phyloP scores from a whole-genome alignment of 2,329 filamentous ascomycete genomes.

The Sclerotinia trifoliorum region DNA sequence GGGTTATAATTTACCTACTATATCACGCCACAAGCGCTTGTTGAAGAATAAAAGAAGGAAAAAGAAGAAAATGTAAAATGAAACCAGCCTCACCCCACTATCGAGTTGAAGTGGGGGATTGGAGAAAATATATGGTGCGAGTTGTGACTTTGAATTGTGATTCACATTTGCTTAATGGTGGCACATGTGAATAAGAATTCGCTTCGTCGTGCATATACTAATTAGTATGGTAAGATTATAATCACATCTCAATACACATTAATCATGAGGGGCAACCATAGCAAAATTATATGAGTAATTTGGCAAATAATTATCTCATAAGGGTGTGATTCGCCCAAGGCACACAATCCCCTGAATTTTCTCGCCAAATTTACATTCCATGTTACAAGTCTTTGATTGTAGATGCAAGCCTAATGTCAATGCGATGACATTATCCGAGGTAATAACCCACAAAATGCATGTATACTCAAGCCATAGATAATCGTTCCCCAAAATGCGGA shows the following conservation, averaged over 20 bases:
- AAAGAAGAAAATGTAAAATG: neutral
- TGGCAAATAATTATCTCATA: neutral
- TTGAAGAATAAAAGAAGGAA: neutral
- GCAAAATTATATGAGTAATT: neutral
- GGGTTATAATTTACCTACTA: neutral
- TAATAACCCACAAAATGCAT: too few relatives aligned
- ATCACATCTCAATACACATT: neutral
- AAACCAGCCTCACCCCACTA: conserved; percentile 5
- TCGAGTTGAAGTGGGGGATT: neutral
- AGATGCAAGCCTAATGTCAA: neutral
- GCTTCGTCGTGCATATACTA: neutral
- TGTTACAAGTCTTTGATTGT: neutral
- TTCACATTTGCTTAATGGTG: neutral
- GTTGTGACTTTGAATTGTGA: neutral
- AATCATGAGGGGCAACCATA: neutral
- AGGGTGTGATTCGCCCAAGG: neutral
- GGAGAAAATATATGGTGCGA: neutral
- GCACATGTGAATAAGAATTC: neutral
- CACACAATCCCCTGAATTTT: neutral
- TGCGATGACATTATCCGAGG: neutral
- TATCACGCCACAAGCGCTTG: conserved; percentile 3
- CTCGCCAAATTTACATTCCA: too few relatives aligned
- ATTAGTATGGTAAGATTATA: neutral
- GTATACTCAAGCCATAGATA: neutral
- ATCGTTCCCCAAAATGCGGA: neutral